Base-by-base conservation (phyloP, 1,139 yeast species). In the Candida sp. region DNA sequence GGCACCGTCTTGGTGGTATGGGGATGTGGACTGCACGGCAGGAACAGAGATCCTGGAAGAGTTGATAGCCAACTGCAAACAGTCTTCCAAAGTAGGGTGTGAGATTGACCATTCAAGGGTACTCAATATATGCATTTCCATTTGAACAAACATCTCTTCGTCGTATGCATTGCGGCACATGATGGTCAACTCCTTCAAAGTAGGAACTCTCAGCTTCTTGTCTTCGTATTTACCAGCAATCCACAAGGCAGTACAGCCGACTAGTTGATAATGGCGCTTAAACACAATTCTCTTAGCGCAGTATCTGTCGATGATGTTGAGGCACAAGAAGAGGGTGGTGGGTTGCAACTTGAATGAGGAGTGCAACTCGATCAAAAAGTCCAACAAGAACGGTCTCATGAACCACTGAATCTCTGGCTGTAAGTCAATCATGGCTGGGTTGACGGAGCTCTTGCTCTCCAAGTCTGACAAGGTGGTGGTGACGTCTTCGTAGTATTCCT, bases 361-460 rank as follows among this genome's bases (percentile, higher is more conserved):
- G 65, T 94, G 98, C 57, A 92, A 78, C 67, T 92, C 97, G 48
- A 91, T 75, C 47, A 92, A 71, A 63, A 90, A 92, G 66, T 92
- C 97, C 48, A 94, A 78, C 48, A 93, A 77, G 61, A 84, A 88
- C 1, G 97, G 97, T 59, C 98, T 81, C 97, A 93, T 91, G 63
- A 80, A 85, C 97, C 97, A 91, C 61, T 87, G 87, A 51, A 93
- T 81, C 69, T 94, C 98, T 0, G 98, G 97, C 69, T 94, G 99
- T 50, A 87, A 73, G 60, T 88, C 96, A 55, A 93, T 90, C 92
- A 91, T 87, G 44, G 85, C 64, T 3, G 87, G 82, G 58, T 84
- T 84, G 44, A 84, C 72, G 33, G 60, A 59, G 8, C 68, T 54
- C 23, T 47, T 39, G 4, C 50, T 44, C 57, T 78, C 83, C 25